Percentiles rank a stretch among this genome's conserved stretches.
Conservation (phyloP, 169 alveolate species). For the Plasmodium yoelii region DNA sequence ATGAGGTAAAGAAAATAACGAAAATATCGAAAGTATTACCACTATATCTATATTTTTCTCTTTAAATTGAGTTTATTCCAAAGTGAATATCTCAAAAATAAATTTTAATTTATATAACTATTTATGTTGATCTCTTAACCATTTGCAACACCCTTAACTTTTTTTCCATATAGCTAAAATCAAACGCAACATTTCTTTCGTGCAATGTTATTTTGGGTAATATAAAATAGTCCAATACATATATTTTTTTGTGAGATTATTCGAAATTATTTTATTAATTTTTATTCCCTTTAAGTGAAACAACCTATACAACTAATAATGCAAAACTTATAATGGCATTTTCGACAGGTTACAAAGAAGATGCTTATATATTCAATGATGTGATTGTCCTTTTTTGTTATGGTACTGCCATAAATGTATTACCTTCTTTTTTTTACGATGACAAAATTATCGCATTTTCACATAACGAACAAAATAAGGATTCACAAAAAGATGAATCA, state of each 20-base stretch:
- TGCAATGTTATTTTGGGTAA: conserved; percentile 65
- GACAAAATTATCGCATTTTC: conserved; percentile 38
- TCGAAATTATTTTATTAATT: too few species aligned
- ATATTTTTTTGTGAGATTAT: not conserved
- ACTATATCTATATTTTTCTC: too few species aligned
- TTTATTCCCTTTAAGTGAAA: too few species aligned
- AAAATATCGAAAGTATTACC: not conserved
- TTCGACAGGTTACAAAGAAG: conserved; percentile 68
- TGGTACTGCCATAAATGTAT: conserved; percentile 72
- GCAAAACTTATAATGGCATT: too few species aligned
- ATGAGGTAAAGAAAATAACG: conserved; percentile 3
- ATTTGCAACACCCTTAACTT: too few species aligned
- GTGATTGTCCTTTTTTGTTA: conserved; percentile 70
- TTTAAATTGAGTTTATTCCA: too few species aligned
- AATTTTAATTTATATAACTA: too few species aligned
- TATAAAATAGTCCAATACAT: not conserved
- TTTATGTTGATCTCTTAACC: too few species aligned
- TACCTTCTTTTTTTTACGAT: conserved; percentile 48
- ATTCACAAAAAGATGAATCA: conserved; percentile 5
- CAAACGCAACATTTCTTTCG: conserved; percentile 70
- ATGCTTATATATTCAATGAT: conserved; percentile 59
- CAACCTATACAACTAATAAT: too few species aligned
- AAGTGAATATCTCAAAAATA: too few species aligned
- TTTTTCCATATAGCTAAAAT: conserved; percentile 39
- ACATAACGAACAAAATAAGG: conserved; percentile 15